Conservation (phyloP, 169 alveolate genomes). For the Cryptosporidium muris region DNA sequence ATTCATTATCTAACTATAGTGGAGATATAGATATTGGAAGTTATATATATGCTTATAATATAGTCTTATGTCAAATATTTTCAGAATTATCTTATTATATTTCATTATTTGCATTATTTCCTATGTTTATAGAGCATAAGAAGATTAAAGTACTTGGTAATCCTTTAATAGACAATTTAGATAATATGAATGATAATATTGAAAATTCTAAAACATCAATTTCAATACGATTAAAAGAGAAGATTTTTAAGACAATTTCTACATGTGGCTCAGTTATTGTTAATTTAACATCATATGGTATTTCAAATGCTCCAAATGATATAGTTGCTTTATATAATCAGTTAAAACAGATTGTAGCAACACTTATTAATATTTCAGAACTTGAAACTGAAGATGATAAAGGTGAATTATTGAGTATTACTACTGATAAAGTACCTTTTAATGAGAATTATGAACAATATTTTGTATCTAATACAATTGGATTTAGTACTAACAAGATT, state of each 20-base stretch:
- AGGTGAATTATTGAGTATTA: neutral
- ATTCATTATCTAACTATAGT: neutral
- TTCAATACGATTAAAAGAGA: neutral
- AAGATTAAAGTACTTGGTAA: neutral
- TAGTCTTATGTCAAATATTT: slow-evolving; percentile 3
- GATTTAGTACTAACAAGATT: slow-evolving; percentile 4
- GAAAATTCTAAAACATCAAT: slow-evolving; percentile 28
- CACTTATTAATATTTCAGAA: slow-evolving; percentile 3
- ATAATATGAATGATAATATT: slow-evolving; percentile 7
- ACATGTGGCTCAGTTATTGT: slow-evolving; percentile 17
- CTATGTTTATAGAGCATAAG: slow-evolving; percentile 11
- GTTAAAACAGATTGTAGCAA: slow-evolving; percentile 16
- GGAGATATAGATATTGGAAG: slow-evolving; percentile 15
- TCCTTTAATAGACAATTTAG: neutral
- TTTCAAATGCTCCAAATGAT: slow-evolving; percentile 18
- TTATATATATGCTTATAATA: neutral
- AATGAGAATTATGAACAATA: slow-evolving; percentile 9
- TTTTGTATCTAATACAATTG: slow-evolving; percentile 18
- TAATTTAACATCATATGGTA: slow-evolving; percentile 7
- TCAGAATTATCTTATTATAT: slow-evolving; percentile 22
- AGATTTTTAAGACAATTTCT: slow-evolving; percentile 6
- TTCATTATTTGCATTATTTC: slow-evolving; percentile 29
- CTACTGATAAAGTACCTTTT: neutral
- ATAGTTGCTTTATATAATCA: slow-evolving; percentile 25
- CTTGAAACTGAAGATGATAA: neutral